These are phyloP conservation scores for Tuber umbilicatum DNA, from an alignment of 495 filamentous ascomycete species.

Conservation along the genomic window DNA sequence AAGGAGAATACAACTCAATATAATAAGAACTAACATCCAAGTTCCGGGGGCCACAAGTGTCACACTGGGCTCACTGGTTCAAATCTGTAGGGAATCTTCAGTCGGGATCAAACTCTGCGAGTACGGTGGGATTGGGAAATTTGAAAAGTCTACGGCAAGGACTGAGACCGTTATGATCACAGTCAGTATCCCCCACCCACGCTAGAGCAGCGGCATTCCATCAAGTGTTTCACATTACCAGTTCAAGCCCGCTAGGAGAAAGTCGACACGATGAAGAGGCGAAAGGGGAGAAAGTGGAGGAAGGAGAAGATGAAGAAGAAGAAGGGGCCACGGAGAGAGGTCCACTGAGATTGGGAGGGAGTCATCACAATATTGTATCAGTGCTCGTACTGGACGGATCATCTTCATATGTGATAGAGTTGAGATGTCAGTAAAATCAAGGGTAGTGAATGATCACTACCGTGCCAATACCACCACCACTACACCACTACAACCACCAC, in stretches of 20 bases:
- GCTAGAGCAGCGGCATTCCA: background rate
- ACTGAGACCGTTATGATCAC: slow-evolving; percentile 1
- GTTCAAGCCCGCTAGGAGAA: background rate
- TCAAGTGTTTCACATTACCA: background rate
- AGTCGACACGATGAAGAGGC: background rate
- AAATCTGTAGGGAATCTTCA: background rate
- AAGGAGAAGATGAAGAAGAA: no score
- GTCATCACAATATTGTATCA: background rate
- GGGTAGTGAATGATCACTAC: background rate
- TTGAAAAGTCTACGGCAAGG: slow-evolving; percentile 37
- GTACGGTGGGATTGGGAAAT: slow-evolving; percentile 35
- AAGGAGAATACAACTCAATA: slow-evolving; percentile 12
- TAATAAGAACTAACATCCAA: slow-evolving; percentile 8
- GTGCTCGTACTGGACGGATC: background rate
- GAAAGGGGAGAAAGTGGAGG: background rate
- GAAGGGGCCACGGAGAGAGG: background rate
- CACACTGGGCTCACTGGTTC: background rate
- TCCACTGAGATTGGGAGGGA: background rate
- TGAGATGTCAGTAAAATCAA: background rate
- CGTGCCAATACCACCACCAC: background rate
- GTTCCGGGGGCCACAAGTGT: background rate
- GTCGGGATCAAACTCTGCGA: slow-evolving; percentile 7
- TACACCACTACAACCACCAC: background rate
- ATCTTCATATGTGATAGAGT: background rate
- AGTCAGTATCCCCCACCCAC: background rate